phyloP scores from a whole-genome alignment of 139 green algal genomes.

The Picochlorum sp. region DNA sequence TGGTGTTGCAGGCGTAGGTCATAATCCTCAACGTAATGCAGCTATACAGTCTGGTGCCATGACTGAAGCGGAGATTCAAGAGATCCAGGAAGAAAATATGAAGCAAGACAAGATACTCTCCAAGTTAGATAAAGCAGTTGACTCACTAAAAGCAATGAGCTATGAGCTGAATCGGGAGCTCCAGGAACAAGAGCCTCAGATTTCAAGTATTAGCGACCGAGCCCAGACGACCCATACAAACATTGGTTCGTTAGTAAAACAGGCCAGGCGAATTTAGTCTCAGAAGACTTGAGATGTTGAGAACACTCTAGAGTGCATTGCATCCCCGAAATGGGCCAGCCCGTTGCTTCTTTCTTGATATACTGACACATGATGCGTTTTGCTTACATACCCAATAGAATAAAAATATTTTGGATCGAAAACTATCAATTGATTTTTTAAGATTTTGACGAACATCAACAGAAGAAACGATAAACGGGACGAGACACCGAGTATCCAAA shows the following conservation, averaged over 20 bases:
- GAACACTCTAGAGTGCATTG: no score
- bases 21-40: not conserved
- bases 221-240: not conserved
- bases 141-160: not conserved
- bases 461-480: no score
- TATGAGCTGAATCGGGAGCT: not conserved
- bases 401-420: no score
- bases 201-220: not conserved
- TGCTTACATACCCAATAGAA: no score
- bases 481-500: no score
- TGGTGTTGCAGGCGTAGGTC: not conserved
- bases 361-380: no score
- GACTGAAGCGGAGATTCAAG: not conserved
- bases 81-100: conserved; percentile 4
- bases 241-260: not conserved
- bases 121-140: not conserved
- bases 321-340: no score
- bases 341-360: no score
- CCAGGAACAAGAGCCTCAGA: not conserved
- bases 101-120: conserved; percentile 3
- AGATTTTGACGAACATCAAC: no score
- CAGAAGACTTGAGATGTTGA: no score
- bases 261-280: no score
- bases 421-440: no score
- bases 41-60: conserved; percentile 3